Conservation (phyloP, 441 rosid genomes). For the Lagerstroemia fauriei region DNA sequence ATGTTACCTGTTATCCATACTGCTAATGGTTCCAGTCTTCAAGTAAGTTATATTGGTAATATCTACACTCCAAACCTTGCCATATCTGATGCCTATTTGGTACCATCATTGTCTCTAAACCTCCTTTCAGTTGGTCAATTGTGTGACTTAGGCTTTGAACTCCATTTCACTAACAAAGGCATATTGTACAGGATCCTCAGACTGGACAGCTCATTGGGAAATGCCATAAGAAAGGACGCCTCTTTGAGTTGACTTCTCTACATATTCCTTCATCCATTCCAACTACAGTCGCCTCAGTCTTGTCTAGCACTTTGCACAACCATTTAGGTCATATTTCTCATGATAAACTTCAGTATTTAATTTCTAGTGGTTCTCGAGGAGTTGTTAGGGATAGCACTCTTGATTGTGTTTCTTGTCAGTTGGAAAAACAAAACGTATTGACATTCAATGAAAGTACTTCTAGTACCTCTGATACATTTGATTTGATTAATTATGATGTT, state of each 20-base stretch:
- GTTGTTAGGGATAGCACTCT: neutral
- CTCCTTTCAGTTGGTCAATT: too few species aligned
- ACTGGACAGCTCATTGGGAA: neutral
- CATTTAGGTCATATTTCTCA: slow-evolving; percentile 11
- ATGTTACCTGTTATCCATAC: too few species aligned
- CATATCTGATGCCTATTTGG: too few species aligned
- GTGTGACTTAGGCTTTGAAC: too few species aligned
- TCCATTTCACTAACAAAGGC: too few species aligned
- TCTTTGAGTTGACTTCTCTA: neutral
- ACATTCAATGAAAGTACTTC: slow-evolving; percentile 6
- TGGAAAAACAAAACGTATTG: slow-evolving; percentile 3
- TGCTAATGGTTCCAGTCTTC: too few species aligned
- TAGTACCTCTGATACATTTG: neutral
- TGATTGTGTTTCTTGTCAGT: neutral
- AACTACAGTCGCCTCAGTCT: neutral
- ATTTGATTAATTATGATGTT: slow-evolving; percentile 16
- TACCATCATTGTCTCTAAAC: too few species aligned
- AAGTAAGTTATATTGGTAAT: too few species aligned
- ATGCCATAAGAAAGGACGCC: neutral
- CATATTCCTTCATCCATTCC: neutral
- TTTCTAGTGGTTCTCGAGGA: slow-evolving; percentile 4
- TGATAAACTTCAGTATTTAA: neutral
- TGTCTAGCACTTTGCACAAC: neutral
- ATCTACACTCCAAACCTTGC: too few species aligned
- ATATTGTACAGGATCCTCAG: neutral